Conservation (phyloP, 495 filamentous ascomycete species). For the Xylaria curta region DNA sequence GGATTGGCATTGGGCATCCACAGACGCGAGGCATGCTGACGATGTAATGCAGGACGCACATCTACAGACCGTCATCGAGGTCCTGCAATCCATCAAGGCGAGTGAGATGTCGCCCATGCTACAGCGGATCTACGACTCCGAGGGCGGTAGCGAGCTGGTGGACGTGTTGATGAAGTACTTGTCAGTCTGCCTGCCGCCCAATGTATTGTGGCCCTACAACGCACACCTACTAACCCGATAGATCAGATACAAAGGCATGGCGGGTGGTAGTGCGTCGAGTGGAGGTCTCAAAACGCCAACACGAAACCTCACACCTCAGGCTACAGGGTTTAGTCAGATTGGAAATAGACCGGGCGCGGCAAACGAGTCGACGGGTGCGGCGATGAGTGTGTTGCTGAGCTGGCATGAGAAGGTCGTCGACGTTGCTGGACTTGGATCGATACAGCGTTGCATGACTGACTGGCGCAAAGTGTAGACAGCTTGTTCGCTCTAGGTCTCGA, state of each 20-base stretch:
- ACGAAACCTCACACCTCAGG: constrained; percentile 70
- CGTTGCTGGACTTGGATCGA: constrained; percentile 82
- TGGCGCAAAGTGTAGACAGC: constrained; percentile 74
- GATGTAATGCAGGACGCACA: constrained; percentile 68
- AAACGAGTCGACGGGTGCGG: constrained; percentile 79
- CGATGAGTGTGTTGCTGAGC: constrained; percentile 90
- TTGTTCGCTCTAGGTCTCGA: constrained; percentile 14
- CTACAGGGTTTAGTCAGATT: constrained; percentile 84
- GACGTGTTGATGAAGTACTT: constrained; percentile 82
- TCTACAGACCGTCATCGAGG: constrained; percentile 80
- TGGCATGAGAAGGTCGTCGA: constrained; percentile 98
- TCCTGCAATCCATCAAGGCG: constrained; percentile 87
- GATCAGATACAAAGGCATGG: constrained; percentile 83
- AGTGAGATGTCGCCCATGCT: constrained; percentile 88
- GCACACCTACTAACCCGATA: constrained; percentile 24
- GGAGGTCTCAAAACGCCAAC: constrained; percentile 52
- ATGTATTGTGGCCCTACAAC: not conserved
- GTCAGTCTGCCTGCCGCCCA: constrained; percentile 45
- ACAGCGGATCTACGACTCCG: constrained; percentile 70
- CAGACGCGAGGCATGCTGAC: constrained; percentile 18
- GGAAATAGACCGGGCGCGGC: constrained; percentile 66
- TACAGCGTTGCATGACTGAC: constrained; percentile 91
- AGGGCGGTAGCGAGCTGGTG: constrained; percentile 73
- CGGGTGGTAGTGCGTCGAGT: constrained; percentile 39
- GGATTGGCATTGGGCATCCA: constrained; percentile 9